Evolutionary conservation across 306 rosid species (phyloP), one percentile per base, ranked within the genome.

Genomic region (Rosa rugosa): DNA sequence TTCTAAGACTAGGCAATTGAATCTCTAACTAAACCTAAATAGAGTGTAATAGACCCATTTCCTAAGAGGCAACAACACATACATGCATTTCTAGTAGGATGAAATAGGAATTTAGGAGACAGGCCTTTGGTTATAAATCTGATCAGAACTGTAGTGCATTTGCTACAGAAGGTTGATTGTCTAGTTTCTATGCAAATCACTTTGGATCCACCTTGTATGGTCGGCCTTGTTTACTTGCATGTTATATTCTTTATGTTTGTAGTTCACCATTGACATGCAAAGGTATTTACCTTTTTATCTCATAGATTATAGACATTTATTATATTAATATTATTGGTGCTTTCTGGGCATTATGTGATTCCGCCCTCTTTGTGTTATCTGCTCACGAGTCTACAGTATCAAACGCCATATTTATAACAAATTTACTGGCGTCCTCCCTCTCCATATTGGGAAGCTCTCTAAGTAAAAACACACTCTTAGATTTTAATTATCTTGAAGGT

Each of bases 211-310:
- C 36, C 38, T 36, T 20, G 50, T n/a, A 38, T 27, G 25, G 44
- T 17, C 0, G 5, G 46, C 64, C 16, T 31, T 31, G 34, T 31
- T 31, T 31, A 31, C 34, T 25, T 72, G 36, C 54, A 16, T 51
- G 36, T 73, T 73, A 53, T 36, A 23, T 72, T 72, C 41, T 73
- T 56, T 54, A 51, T 34, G 46, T 72, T 16, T 34, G 17, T 42
- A 6, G 18, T 34, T 71, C 4, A 49, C 54, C 25, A 22, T 72
- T 73, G 22, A 7, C 76, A 11, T 36, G 34, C 60, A 70, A 31
- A 1, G 34, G 17, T 4, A 64, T 31, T 31, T 31, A 17, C 49
- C 77, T 12, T 54, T 73, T 4, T n/a, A 73, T 4, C 5, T n/a
- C 66, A 38, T n/a, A n/a, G 36, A 9, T 8, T 11, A 53, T 36